Percentiles rank a stretch among this genome's conserved stretches.
These are phyloP conservation scores for Labyrinthula sp. DNA, from an alignment of 352 stramenopile species.

Conservation along the genomic window DNA sequence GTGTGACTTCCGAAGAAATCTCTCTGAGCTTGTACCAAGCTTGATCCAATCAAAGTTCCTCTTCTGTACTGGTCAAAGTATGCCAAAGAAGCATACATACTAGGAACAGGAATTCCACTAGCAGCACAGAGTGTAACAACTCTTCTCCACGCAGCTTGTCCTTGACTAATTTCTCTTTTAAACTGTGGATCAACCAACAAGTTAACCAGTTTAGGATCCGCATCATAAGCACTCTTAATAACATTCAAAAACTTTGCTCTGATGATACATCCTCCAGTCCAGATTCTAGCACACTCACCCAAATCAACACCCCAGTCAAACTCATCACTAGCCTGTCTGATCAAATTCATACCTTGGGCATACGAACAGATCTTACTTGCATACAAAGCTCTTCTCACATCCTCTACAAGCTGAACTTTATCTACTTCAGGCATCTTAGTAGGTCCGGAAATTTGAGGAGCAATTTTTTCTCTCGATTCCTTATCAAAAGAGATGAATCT, in stretches of 20 bases:
- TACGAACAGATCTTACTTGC: constrained; percentile 96
- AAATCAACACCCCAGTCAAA: constrained; percentile 89
- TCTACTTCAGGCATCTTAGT: constrained; percentile 56
- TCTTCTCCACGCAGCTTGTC: constrained; percentile 80
- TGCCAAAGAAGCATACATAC: constrained; percentile 67
- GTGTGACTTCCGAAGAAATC: constrained; percentile 99
- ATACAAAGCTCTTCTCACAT: constrained; percentile 85
- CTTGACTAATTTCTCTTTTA: constrained; percentile 70
- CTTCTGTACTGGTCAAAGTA: constrained; percentile 96
- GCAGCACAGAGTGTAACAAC: constrained; percentile 84
- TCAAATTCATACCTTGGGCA: constrained; percentile 75
- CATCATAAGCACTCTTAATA: constrained; percentile 78
- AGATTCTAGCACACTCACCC: constrained; percentile 86
- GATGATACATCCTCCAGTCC: constrained; percentile 98
- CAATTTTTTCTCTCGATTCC: constrained; percentile 73
- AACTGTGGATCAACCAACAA: constrained; percentile 92
- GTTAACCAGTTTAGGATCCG: constrained; percentile 70
- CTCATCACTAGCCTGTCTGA: constrained; percentile 69
- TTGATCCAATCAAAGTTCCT: constrained; percentile 63
- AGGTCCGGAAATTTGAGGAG: constrained; percentile 68
- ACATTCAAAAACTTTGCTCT: constrained; percentile 82
- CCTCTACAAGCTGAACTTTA: constrained; percentile 80
- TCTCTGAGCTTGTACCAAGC: constrained; percentile 90
- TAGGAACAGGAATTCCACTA: constrained; percentile 67
- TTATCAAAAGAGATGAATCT: constrained; percentile 85